Percentiles rank a stretch among this genome's conserved stretches.
Conservation (phyloP, 495 filamentous ascomycete species). For the Lasiosphaeris hirsuta region DNA sequence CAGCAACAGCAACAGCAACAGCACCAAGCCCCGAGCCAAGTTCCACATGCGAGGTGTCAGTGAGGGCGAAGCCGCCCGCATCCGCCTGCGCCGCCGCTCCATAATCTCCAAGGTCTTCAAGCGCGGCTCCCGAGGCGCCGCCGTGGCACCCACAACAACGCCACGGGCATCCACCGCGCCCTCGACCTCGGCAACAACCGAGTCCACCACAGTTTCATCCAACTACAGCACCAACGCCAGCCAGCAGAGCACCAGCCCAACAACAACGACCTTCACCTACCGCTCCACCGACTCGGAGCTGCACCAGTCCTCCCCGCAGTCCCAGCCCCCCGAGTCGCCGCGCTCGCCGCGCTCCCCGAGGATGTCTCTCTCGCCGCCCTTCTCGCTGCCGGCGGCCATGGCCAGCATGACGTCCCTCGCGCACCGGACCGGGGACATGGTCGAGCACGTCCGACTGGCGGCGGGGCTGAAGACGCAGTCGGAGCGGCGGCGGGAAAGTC, state of each 20-base stretch:
- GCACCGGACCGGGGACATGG: neutral
- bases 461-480: slow-evolving; percentile 4
- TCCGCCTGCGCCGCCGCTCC: slow-evolving; percentile 6
- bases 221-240: too few relatives aligned
- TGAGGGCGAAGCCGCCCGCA: neutral
- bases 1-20: neutral
- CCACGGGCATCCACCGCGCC: neutral
- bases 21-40: neutral
- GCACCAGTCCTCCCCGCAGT: too few relatives aligned
- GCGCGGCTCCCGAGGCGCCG: neutral
- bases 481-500: slow-evolving; percentile 14
- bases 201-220: too few relatives aligned
- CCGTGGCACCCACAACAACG: too few relatives aligned
- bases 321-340: too few relatives aligned
- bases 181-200: neutral
- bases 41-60: neutral
- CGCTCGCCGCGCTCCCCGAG: neutral
- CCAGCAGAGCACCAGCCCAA: neutral
- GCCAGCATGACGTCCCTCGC: slow-evolving; percentile 3
- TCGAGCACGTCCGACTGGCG: slow-evolving; percentile 2
- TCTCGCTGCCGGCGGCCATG: slow-evolving; percentile 5
- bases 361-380: neutral
- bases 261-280: neutral
- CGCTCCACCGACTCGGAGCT: neutral
- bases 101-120: slow-evolving; percentile 17